phyloP scores from a whole-genome alignment of 2,329 filamentous ascomycete genomes.

The Aplosporella prunicola region DNA sequence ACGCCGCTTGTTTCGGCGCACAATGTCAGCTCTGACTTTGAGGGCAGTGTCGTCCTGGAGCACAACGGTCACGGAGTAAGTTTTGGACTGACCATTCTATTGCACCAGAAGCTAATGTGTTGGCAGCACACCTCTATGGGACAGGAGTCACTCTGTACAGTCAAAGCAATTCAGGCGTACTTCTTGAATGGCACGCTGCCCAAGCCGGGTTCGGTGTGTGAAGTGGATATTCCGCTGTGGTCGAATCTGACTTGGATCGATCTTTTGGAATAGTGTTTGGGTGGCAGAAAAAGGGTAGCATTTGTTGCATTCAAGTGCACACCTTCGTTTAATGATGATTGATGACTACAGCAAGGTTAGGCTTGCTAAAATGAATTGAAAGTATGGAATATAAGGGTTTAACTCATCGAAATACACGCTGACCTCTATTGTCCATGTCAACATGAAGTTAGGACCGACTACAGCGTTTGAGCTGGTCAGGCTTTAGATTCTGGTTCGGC shows the following conservation, averaged over 20 bases:
- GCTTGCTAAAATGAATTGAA: no score
- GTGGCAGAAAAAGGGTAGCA: no score
- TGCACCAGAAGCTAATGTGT: neutral
- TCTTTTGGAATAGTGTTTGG: no score
- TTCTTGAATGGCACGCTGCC: slow-evolving; percentile 15
- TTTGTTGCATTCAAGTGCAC: no score
- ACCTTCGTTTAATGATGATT: no score
- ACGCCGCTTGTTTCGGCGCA: slow-evolving; percentile 15
- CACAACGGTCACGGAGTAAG: slow-evolving; percentile 14
- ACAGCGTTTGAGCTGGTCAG: no score
- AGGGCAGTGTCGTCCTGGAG: slow-evolving; percentile 13
- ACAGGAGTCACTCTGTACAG: slow-evolving; percentile 13
- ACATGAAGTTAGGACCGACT: no score
- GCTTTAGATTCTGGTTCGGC: no score
- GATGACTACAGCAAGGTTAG: no score
- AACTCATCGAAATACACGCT: no score
- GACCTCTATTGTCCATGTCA: no score
- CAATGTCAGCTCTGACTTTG: slow-evolving; percentile 14
- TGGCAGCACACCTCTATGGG: slow-evolving; percentile 6
- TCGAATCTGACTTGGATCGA: neutral
- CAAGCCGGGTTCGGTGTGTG: slow-evolving; percentile 12
- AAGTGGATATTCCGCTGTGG: slow-evolving; percentile 5
- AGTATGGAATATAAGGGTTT: no score
- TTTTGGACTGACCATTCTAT: neutral
- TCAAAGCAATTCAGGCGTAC: slow-evolving; percentile 12